phyloP scores from a whole-genome alignment of 805 yeast genomes.

The Kuraishia hungarica region DNA sequence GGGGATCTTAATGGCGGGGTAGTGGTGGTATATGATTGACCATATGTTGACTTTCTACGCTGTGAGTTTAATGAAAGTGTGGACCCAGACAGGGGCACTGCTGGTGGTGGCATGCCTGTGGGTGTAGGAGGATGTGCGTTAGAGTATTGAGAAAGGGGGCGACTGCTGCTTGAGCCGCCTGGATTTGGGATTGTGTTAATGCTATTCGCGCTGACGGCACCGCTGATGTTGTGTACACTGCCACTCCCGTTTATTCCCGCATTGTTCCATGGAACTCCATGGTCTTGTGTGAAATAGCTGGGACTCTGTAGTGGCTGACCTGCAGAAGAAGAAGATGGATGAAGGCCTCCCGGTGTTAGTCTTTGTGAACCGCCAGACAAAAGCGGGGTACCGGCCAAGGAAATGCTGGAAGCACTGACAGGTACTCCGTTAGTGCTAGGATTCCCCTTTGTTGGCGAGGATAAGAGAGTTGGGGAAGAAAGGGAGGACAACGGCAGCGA shows the following conservation, averaged over 20 bases:
- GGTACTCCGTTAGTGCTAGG: constrained; percentile 1
- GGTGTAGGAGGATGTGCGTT: neutral
- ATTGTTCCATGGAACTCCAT: neutral
- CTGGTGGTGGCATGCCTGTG: neutral
- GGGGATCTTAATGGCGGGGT: neutral
- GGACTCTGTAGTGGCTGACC: neutral
- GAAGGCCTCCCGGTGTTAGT: neutral
- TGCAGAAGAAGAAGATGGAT: neutral
- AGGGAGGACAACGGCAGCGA: constrained; percentile 1
- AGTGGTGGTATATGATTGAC: neutral
- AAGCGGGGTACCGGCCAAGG: neutral
- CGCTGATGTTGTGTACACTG: too few relatives aligned
- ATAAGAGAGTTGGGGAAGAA: neutral
- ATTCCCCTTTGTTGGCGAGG: constrained; percentile 2
- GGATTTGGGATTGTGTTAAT: too few relatives aligned
- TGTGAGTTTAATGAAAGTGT: neutral
- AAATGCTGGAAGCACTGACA: neutral
- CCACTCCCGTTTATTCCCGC: neutral
- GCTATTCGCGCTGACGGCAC: too few relatives aligned
- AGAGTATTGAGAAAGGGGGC: neutral
- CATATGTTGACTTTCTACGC: neutral
- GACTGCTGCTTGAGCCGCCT: neutral
- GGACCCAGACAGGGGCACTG: neutral
- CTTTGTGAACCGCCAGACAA: constrained; percentile 1
- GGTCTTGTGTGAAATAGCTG: neutral